These are phyloP conservation scores for Tinospora cordifolia DNA, from an alignment of 164 flowering plant genomes.

Conservation along the genomic window DNA sequence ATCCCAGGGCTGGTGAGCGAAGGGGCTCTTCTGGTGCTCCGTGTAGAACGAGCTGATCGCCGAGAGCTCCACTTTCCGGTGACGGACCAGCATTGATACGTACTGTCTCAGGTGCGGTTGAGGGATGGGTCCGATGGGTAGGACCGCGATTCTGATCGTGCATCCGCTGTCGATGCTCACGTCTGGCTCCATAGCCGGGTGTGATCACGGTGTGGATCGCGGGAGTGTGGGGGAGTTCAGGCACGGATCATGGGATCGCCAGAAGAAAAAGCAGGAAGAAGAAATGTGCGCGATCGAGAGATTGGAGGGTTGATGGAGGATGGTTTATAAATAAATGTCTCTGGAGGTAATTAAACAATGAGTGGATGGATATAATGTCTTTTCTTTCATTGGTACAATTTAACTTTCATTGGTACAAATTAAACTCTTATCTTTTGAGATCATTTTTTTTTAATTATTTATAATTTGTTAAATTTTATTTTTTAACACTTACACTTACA, in stretches of 20 bases:
- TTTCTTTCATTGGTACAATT: too few relatives aligned
- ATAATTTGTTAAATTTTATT: too few relatives aligned
- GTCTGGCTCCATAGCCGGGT: constrained; percentile 75
- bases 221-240: background rate
- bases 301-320: too few relatives aligned
- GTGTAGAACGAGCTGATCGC: constrained; percentile 90
- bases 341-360: too few relatives aligned
- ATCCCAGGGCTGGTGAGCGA: constrained; percentile 91
- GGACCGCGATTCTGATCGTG: constrained; percentile 79
- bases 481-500: too few relatives aligned
- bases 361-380: too few relatives aligned
- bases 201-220: background rate
- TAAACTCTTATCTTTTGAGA: too few relatives aligned
- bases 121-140: constrained; percentile 80
- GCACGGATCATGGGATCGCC: background rate
- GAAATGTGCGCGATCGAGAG: background rate
- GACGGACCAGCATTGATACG: constrained; percentile 57
- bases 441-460: too few relatives aligned
- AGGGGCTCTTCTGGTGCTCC: constrained; percentile 98
- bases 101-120: constrained; percentile 63
- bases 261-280: background rate
- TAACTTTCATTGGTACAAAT: too few relatives aligned
- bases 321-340: too few relatives aligned
- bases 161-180: constrained; percentile 85
- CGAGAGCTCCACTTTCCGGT: constrained; percentile 62